Conservation (phyloP, 2,329 filamentous ascomycete genomes). For the Cladophialophora chaetospira region DNA sequence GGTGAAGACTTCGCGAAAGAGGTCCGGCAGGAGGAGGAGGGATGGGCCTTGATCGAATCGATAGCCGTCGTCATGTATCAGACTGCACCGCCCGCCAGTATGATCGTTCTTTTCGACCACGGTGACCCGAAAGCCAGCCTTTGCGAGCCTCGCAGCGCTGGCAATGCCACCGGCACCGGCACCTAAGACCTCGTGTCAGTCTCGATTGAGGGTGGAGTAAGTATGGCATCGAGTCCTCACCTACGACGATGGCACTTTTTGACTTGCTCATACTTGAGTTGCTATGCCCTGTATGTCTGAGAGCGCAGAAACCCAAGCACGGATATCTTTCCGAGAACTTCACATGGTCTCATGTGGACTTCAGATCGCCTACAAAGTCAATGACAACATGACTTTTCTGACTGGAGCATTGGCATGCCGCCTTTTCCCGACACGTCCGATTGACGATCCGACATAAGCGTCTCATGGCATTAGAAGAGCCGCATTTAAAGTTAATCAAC, state of each 20-base stretch:
- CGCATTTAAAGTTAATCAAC: background rate
- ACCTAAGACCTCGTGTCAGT: conserved; percentile 45
- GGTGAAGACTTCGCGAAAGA: conserved; percentile 69
- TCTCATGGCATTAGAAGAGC: background rate
- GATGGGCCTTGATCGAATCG: conserved; percentile 78
- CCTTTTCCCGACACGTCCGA: background rate
- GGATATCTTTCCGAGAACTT: conserved; percentile 1
- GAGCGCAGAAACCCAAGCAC: background rate
- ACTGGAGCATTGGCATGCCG: background rate
- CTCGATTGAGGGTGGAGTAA: background rate
- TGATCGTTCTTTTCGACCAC: conserved; percentile 77
- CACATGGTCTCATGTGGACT: conserved; percentile 17
- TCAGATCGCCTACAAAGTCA: conserved; percentile 15
- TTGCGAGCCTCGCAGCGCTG: conserved; percentile 70
- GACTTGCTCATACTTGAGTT: conserved; percentile 32
- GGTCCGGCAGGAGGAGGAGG: conserved; percentile 68
- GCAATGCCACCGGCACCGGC: conserved; percentile 72
- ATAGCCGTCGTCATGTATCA: conserved; percentile 56
- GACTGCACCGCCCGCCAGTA: conserved; percentile 69
- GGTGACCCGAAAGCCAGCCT: conserved; percentile 70
- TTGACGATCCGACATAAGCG: background rate
- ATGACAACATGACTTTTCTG: conserved; percentile 32
- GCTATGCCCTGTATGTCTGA: background rate
- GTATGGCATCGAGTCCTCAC: conserved; percentile 39
- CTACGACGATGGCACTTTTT: conserved; percentile 57